These are phyloP conservation scores for Agarophyton chilense DNA, from an alignment of 23 red algal species.

Conservation along the genomic window DNA sequence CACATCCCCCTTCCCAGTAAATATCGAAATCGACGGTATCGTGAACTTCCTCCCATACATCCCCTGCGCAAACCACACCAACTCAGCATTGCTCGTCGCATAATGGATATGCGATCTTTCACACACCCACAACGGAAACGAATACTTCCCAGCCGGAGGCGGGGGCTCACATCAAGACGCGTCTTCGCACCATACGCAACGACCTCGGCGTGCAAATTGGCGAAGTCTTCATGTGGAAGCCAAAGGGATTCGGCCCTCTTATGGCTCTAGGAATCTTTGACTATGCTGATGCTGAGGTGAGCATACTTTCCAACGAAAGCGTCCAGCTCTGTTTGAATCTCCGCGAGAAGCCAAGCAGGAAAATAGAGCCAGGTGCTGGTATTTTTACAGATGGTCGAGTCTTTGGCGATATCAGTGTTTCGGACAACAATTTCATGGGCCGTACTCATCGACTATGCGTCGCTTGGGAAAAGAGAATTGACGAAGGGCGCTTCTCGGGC, in stretches of 20 bases:
- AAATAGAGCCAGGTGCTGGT: slow-evolving; percentile 68
- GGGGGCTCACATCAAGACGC: slow-evolving; percentile 17
- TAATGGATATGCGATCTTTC: neutral
- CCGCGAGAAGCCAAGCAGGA: slow-evolving; percentile 32
- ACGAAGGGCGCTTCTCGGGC: slow-evolving; percentile 31
- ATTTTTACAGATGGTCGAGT: slow-evolving; percentile 72
- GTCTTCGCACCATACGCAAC: slow-evolving; percentile 28
- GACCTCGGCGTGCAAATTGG: slow-evolving; percentile 47
- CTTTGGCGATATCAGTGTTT: slow-evolving; percentile 48
- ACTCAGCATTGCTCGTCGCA: neutral
- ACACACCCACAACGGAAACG: slow-evolving; percentile 1
- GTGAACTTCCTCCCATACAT: neutral
- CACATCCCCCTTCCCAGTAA: neutral
- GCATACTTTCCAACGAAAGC: slow-evolving; percentile 1
- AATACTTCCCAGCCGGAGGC: neutral
- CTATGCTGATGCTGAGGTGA: slow-evolving; percentile 54
- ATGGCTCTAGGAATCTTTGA: slow-evolving; percentile 78
- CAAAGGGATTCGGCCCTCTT: slow-evolving; percentile 39
- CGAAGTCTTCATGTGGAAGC: slow-evolving; percentile 57
- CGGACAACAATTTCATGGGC: slow-evolving; percentile 69
- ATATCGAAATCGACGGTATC: neutral
- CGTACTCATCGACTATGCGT: slow-evolving; percentile 36
- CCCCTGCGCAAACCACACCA: neutral
- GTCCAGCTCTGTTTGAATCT: slow-evolving; percentile 52
- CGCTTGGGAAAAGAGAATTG: slow-evolving; percentile 76